Evolutionary conservation across 495 filamentous ascomycete genomes (phyloP).

Genomic region (Aspergillus campestris): DNA sequence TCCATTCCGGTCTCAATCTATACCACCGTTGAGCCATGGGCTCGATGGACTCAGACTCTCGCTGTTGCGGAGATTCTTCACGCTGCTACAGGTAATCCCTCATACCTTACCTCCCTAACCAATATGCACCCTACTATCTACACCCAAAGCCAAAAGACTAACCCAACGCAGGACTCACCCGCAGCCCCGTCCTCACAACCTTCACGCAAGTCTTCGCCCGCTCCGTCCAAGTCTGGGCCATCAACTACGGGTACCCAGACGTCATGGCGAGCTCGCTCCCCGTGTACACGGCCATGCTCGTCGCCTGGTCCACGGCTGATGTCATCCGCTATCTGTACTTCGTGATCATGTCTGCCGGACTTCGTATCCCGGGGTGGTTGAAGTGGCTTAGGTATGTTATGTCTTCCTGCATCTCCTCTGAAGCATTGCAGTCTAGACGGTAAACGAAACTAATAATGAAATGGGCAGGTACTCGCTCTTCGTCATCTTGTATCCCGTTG

Average conservation of each 20-base stretch:
- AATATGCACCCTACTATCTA: constrained; percentile 9
- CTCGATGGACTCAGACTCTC: constrained; percentile 22
- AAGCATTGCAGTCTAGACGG: neutral
- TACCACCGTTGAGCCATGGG: constrained; percentile 20
- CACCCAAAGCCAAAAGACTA: constrained; percentile 1
- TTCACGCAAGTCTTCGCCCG: constrained; percentile 45
- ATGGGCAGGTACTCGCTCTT: constrained; percentile 42
- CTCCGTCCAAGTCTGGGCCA: constrained; percentile 45
- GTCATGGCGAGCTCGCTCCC: constrained; percentile 17
- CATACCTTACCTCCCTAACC: neutral
- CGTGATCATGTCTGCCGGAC: constrained; percentile 23
- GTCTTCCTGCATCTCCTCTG: neutral
- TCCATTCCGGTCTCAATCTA: constrained; percentile 8
- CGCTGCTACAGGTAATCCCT: constrained; percentile 39
- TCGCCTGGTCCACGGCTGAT: constrained; percentile 46
- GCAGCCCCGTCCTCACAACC: constrained; percentile 45
- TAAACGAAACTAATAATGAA: neutral
- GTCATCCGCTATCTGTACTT: constrained; percentile 46
- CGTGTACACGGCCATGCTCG: constrained; percentile 40
- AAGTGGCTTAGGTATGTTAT: constrained; percentile 33
- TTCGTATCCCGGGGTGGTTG: constrained; percentile 23
- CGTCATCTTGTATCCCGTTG: constrained; percentile 45
- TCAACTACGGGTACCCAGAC: constrained; percentile 34
- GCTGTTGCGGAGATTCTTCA: constrained; percentile 25
- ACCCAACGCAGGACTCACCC: constrained; percentile 33